Percentiles rank a stretch among this genome's conserved stretches.
phyloP scores from a whole-genome alignment of 345 rosid species.

The Sisymbrium altissimum region DNA sequence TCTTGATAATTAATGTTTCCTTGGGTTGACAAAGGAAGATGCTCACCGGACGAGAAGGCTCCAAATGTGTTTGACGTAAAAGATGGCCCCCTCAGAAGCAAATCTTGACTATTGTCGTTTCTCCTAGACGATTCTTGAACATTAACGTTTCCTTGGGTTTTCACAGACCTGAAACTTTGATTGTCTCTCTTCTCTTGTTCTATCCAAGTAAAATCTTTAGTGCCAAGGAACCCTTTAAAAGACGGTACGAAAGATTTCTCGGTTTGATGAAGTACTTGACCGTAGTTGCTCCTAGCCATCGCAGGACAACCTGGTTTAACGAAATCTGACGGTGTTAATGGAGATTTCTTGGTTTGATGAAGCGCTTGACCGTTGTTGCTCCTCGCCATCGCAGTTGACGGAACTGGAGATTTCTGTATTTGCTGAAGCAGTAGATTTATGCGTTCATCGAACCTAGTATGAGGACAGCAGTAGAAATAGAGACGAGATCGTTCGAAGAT shows the following conservation, averaged over 20 bases:
- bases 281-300: too few species aligned
- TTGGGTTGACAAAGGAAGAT: conserved; percentile 4
- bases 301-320: not conserved
- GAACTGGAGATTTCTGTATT: not conserved
- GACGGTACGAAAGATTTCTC: not conserved
- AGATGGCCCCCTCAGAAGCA: not conserved
- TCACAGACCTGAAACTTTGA: not conserved
- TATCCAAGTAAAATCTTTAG: not conserved
- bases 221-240: not conserved
- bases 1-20: too few species aligned
- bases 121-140: not conserved
- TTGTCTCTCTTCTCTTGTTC: not conserved
- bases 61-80: conserved; percentile 1
- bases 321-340: too few species aligned
- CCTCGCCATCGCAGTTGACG: not conserved
- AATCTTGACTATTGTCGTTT: not conserved
- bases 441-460: conserved; percentile 28
- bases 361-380: not conserved
- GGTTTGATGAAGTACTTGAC: not conserved
- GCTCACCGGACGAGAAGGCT: not conserved
- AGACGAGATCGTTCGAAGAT: conserved; percentile 47
- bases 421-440: not conserved
- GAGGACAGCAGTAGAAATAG: not conserved
- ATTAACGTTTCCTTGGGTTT: too few species aligned
- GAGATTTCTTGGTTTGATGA: not conserved